A percentile compares a stretch with the other conserved stretches of the same genome.
Conservation (phyloP, 1,139 yeast species). For the Yamadazyma sp. region DNA sequence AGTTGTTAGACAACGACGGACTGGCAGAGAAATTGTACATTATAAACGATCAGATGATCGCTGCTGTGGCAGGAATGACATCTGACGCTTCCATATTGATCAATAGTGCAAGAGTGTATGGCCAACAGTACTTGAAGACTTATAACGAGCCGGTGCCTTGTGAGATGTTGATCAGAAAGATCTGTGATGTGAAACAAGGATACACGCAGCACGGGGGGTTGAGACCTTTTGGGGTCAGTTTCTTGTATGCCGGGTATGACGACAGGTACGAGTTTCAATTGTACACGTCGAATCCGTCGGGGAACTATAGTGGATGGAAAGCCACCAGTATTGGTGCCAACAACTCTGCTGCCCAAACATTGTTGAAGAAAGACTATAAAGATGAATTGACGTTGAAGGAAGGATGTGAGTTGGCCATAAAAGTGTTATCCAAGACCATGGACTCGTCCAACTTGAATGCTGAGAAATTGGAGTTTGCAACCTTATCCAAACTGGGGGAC, state of each 20-base stretch:
- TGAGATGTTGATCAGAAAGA: constrained; percentile 80
- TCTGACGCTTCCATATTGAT: constrained; percentile 95
- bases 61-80: constrained; percentile 98
- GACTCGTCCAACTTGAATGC: constrained; percentile 83
- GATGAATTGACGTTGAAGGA: constrained; percentile 75
- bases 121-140: constrained; percentile 80
- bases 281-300: constrained; percentile 94
- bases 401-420: constrained; percentile 85
- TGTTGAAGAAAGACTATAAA: constrained; percentile 91
- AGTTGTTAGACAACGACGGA: constrained; percentile 89
- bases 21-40: constrained; percentile 90
- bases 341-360: constrained; percentile 92
- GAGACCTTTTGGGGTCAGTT: constrained; percentile 97
- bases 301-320: constrained; percentile 98
- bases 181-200: constrained; percentile 95
- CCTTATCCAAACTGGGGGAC: constrained; percentile 52
- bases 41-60: constrained; percentile 77
- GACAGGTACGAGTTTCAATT: constrained; percentile 87
- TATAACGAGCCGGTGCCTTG: constrained; percentile 93
- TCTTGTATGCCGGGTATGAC: constrained; percentile 94
- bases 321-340: constrained; percentile 98
- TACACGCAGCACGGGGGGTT: constrained; percentile 98
- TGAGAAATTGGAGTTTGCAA: constrained; percentile 88
- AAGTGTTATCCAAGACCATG: constrained; percentile 91
- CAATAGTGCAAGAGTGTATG: constrained; percentile 80